Percentiles rank a stretch among this genome's conserved stretches.
Conservation (phyloP, 108 stramenopile species). For the Cyclotella cryptica region DNA sequence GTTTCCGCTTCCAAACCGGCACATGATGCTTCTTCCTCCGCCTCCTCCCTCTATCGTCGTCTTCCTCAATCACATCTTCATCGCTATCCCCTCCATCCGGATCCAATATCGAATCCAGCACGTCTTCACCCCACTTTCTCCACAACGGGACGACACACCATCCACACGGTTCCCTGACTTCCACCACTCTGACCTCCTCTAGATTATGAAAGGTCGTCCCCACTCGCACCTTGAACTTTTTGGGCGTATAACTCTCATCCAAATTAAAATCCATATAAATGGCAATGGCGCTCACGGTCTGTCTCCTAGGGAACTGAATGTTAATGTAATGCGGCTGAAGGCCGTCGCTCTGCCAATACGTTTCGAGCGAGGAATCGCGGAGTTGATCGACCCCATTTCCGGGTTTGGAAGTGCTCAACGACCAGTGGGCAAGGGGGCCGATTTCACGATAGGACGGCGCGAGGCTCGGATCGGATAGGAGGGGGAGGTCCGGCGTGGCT, state of each 20-base stretch:
- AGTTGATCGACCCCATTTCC: conserved; percentile 98
- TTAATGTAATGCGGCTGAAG: conserved; percentile 94
- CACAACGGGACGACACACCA: conserved; percentile 85
- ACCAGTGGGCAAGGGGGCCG: conserved; percentile 89
- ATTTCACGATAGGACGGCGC: conserved; percentile 69
- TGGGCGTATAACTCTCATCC: conserved; percentile 96
- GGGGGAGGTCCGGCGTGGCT: conserved; percentile 65
- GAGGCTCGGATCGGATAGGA: conserved; percentile 57
- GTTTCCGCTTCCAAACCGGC: conserved; percentile 41
- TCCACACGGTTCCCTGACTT: conserved; percentile 88
- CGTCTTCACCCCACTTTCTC: conserved; percentile 49
- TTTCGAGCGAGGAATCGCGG: conserved; percentile 75
- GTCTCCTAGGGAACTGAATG: conserved; percentile 91
- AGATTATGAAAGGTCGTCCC: conserved; percentile 96
- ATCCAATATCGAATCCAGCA: conserved; percentile 69
- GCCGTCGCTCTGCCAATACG: conserved; percentile 98
- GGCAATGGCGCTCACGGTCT: conserved; percentile 86
- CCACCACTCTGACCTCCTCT: conserved; percentile 78
- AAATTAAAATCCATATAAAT: conserved; percentile 92
- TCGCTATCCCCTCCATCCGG: conserved; percentile 54
- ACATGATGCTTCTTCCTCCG: conserved; percentile 39
- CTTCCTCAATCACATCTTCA: conserved; percentile 29
- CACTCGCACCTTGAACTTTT: conserved; percentile 81
- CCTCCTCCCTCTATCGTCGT: conserved; percentile 17
- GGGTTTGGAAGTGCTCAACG: conserved; percentile 94